phyloP scores from a whole-genome alignment of 164 flowering plant genomes.

The Vitis rupestris region DNA sequence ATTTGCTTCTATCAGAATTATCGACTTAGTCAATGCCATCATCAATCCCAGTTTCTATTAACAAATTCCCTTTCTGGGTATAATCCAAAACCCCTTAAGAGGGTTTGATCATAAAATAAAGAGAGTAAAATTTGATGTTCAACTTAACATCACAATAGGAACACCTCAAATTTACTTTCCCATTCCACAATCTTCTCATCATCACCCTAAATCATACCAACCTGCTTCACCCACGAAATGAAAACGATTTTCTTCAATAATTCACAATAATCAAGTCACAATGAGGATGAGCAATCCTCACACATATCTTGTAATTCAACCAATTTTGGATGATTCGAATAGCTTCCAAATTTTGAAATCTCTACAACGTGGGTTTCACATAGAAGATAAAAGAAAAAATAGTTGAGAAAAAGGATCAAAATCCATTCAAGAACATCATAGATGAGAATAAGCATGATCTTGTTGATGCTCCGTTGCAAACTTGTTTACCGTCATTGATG shows the following conservation, averaged over 20 bases:
- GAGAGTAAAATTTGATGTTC: constrained; percentile 29
- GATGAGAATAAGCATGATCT: constrained; percentile 35
- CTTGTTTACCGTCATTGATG: constrained; percentile 57
- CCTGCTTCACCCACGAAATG: constrained; percentile 41
- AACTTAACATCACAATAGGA: constrained; percentile 66
- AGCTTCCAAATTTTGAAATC: constrained; percentile 70
- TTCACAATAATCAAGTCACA: constrained; percentile 16
- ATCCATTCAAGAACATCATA: constrained; percentile 86
- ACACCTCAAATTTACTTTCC: constrained; percentile 42
- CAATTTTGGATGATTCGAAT: constrained; percentile 56
- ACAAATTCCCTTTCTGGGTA: constrained; percentile 40
- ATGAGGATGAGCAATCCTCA: constrained; percentile 70
- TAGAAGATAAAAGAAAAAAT: constrained; percentile 73
- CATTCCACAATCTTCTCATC: constrained; percentile 32
- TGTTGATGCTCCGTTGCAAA: constrained; percentile 65
- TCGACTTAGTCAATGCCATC: constrained; percentile 21
- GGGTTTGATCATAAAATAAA: constrained; percentile 48
- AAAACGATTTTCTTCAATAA: constrained; percentile 24
- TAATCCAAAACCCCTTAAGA: constrained; percentile 55
- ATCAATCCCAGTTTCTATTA: constrained; percentile 22
- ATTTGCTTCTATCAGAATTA: constrained; percentile 27
- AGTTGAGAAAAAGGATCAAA: constrained; percentile 77
- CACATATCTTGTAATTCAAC: constrained; percentile 64
- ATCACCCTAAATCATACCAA: constrained; percentile 32
- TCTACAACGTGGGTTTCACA: constrained; percentile 76